These are phyloP conservation scores for Boletus pseudopeckii DNA, from an alignment of 768 basidiomycete species.

Conservation along the genomic window DNA sequence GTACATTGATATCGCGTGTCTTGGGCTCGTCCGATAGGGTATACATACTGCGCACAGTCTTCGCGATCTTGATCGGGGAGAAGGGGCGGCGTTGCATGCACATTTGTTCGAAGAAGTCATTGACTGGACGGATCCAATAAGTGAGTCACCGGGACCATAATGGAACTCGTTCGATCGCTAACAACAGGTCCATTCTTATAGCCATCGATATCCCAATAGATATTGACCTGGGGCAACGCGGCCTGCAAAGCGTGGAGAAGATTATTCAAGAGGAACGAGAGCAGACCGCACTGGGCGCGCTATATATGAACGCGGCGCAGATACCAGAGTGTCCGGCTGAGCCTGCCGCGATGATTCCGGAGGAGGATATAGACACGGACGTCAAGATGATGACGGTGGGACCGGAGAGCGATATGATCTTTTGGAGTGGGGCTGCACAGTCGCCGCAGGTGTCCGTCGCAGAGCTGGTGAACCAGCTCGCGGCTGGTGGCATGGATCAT, in stretches of 20 bases:
- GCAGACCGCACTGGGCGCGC: constrained; percentile 67
- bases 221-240: constrained; percentile 52
- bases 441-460: constrained; percentile 50
- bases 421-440: constrained; percentile 50
- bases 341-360: constrained; percentile 53
- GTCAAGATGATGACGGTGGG: constrained; percentile 67
- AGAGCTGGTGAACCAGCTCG: constrained; percentile 66
- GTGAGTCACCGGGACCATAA: constrained; percentile 48
- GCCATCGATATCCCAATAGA: constrained; percentile 63
- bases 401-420: constrained; percentile 59
- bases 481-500: constrained; percentile 41
- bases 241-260: constrained; percentile 68
- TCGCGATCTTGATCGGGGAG: constrained; percentile 84
- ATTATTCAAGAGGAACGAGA: constrained; percentile 72
- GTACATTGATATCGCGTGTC: constrained; percentile 50
- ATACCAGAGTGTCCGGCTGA: constrained; percentile 81
- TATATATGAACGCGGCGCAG: constrained; percentile 66
- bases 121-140: constrained; percentile 80
- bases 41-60: constrained; percentile 65
- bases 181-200: constrained; percentile 28
- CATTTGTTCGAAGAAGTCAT: constrained; percentile 82
- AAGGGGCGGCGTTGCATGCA: constrained; percentile 80
- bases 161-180: constrained; percentile 19
- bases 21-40: constrained; percentile 53
- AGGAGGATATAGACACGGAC: constrained; percentile 66